Evolutionary conservation across 2,329 filamentous ascomycete genomes (phyloP).

Genomic region (Colletotrichum sp.): DNA sequence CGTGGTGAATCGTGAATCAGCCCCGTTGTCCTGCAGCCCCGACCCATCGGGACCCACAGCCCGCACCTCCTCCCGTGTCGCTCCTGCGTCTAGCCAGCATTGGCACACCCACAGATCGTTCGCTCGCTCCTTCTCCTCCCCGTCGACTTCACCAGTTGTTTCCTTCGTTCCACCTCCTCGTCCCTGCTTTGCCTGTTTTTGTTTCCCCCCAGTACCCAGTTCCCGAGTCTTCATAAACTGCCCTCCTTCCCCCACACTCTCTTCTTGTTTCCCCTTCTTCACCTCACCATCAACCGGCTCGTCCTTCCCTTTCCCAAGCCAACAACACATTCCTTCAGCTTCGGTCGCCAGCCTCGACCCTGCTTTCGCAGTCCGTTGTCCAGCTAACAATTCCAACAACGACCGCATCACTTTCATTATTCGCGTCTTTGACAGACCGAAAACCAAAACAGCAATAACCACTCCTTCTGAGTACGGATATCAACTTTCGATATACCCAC

Average conservation of each 20-base stretch:
- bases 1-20: conserved; percentile 20
- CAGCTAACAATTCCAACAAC: conserved; percentile 28
- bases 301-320: conserved; percentile 15
- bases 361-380: conserved; percentile 10
- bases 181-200: neutral
- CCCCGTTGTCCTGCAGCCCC: conserved; percentile 4
- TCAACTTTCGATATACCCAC: conserved; percentile 1
- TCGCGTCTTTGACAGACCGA: conserved; percentile 59
- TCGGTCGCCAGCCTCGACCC: conserved; percentile 26
- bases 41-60: conserved; percentile 4
- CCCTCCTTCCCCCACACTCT: conserved; percentile 11
- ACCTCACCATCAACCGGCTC: conserved; percentile 17
- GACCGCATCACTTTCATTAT: conserved; percentile 42
- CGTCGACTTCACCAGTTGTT: conserved; percentile 9
- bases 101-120: neutral
- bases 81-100: neutral
- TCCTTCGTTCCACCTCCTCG: conserved; percentile 1
- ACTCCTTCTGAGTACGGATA: conserved; percentile 16
- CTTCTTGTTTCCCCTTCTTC: conserved; percentile 10
- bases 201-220: conserved; percentile 12
- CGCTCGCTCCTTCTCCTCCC: conserved; percentile 9
- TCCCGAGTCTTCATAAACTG: conserved; percentile 19
- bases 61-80: neutral
- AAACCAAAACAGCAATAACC: neutral
- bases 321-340: conserved; percentile 19